Evolutionary conservation across 2,329 filamentous ascomycete species (phyloP).

Genomic region (Epicoccum sorghinum): DNA sequence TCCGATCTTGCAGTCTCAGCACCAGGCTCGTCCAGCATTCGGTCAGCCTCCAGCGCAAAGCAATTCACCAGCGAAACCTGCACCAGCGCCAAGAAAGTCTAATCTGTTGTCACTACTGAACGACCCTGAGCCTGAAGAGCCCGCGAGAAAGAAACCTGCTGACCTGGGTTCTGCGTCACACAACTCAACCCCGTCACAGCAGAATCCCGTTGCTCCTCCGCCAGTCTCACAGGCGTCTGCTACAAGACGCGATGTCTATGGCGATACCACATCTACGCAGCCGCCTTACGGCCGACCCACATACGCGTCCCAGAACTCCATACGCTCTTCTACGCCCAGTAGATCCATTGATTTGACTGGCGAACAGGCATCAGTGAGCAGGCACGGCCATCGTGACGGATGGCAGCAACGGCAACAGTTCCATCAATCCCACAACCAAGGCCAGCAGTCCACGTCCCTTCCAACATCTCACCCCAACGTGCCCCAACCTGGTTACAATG

Average conservation of each 20-base stretch:
- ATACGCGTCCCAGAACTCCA: constrained; percentile 35
- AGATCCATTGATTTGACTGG: constrained; percentile 42
- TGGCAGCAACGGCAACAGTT: constrained; percentile 40
- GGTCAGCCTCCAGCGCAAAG: constrained; percentile 27
- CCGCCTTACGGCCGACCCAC: constrained; percentile 32
- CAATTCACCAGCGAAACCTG: constrained; percentile 33
- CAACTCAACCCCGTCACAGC: constrained; percentile 43
- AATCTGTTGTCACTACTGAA: constrained; percentile 49
- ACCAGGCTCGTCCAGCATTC: constrained; percentile 29
- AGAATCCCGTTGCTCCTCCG: constrained; percentile 41
- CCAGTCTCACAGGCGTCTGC: constrained; percentile 31
- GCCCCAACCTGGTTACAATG: constrained; percentile 33
- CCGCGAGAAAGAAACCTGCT: constrained; percentile 40
- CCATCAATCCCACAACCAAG: constrained; percentile 34
- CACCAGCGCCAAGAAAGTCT: constrained; percentile 43
- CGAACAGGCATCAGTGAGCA: constrained; percentile 31
- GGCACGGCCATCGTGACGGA: constrained; percentile 31
- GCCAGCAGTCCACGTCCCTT: constrained; percentile 29
- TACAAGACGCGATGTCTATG: constrained; percentile 35
- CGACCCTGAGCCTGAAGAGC: constrained; percentile 45
- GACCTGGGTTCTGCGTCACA: constrained; percentile 44
- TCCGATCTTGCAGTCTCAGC: constrained; percentile 27
- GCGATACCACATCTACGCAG: constrained; percentile 32
- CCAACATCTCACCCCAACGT: constrained; percentile 37
- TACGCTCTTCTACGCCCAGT: constrained; percentile 27